These are phyloP conservation scores for Aspergillus sp. DNA, from an alignment of 2,329 filamentous ascomycete species.

Conservation along the genomic window DNA sequence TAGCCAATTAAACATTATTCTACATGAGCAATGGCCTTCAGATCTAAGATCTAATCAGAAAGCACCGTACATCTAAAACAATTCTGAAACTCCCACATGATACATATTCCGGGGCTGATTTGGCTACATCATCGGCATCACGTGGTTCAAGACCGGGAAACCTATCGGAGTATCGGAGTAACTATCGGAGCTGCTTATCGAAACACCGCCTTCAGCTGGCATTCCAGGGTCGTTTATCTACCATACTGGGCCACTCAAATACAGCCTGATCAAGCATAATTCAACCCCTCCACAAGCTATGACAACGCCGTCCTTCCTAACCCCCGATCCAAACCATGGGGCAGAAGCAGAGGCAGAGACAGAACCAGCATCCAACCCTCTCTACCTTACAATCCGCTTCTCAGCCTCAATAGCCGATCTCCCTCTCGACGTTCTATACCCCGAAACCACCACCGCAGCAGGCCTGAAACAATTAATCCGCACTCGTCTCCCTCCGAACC, in stretches of 20 bases:
- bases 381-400: constrained; percentile 88
- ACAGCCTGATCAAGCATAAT: neutral
- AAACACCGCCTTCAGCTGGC: neutral
- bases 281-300: constrained; percentile 9
- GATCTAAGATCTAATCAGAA: no score
- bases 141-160: constrained; percentile 5
- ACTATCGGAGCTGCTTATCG: neutral
- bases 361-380: constrained; percentile 23
- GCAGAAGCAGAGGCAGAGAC: neutral
- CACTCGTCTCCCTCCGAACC: constrained; percentile 60
- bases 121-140: constrained; percentile 4
- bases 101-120: neutral
- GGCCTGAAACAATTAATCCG: constrained; percentile 83
- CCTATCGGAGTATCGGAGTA: neutral
- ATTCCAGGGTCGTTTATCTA: no score
- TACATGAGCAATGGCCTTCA: no score
- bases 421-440: constrained; percentile 69
- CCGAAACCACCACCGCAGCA: constrained; percentile 69
- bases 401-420: constrained; percentile 81
- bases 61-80: no score
- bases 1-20: no score
- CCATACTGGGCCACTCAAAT: neutral
- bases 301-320: constrained; percentile 17
- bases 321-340: constrained; percentile 10
- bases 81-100: no score